A percentile compares a stretch with the other conserved stretches of the same genome.
phyloP scores from a whole-genome alignment of 306 rosid genomes.

The Inga leiocalycina region DNA sequence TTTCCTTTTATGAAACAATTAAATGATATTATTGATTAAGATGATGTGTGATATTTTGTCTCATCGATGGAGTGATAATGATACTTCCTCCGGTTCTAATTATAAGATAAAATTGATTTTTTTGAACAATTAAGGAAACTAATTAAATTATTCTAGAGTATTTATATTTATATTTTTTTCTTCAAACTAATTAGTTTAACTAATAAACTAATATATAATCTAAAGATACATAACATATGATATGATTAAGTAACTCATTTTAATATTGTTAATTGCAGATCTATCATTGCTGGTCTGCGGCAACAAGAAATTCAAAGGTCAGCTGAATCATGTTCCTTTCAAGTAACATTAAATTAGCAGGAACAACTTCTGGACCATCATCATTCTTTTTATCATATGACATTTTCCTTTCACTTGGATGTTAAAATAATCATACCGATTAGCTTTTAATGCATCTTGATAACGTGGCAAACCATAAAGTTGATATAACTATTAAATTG shows the following conservation, averaged over 20 bases:
- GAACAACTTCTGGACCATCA: constrained; percentile 19
- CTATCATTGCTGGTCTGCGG: constrained; percentile 89
- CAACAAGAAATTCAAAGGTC: constrained; percentile 62
- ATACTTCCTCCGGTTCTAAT: too few relatives aligned
- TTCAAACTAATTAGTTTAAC: too few relatives aligned
- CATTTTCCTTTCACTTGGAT: constrained; percentile 21
- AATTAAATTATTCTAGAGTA: too few relatives aligned
- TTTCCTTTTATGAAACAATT: neutral
- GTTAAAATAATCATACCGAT: neutral
- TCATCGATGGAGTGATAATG: constrained; percentile 1
- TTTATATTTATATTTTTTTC: too few relatives aligned
- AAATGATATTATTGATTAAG: neutral
- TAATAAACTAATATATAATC: too few relatives aligned
- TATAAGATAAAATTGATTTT: too few relatives aligned
- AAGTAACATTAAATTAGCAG: neutral
- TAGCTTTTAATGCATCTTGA: constrained; percentile 10
- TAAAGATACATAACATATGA: too few relatives aligned
- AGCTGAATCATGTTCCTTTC: constrained; percentile 33
- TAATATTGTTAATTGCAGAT: constrained; percentile 59
- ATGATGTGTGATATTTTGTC: constrained; percentile 15
- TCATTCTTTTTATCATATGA: neutral
- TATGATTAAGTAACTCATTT: neutral
- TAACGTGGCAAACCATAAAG: constrained; percentile 14
- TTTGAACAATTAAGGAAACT: too few relatives aligned
- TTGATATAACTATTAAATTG: neutral